These are phyloP conservation scores for Capronia coronata DNA, from an alignment of 2,329 filamentous ascomycete genomes.

Conservation along the genomic window DNA sequence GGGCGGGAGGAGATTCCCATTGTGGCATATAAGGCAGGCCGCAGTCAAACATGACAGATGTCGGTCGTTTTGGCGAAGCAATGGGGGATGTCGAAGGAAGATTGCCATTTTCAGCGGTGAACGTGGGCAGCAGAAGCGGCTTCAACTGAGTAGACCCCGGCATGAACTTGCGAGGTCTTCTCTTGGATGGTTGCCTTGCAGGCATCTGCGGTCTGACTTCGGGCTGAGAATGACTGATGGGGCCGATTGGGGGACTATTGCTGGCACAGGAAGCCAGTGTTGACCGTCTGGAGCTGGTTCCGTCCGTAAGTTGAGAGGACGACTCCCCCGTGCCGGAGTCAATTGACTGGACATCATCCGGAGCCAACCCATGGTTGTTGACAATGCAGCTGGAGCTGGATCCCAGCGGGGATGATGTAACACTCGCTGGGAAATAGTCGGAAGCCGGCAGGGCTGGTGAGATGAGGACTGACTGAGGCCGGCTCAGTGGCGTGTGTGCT, in stretches of 20 bases:
- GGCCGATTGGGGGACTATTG: constrained; percentile 10
- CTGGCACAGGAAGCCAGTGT: constrained; percentile 15
- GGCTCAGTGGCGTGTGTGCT: constrained; percentile 21
- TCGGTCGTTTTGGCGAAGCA: constrained; percentile 18
- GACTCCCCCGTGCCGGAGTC: constrained; percentile 28
- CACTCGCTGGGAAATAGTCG: constrained; percentile 16
- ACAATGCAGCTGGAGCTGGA: constrained; percentile 4
- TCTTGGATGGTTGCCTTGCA: constrained; percentile 22
- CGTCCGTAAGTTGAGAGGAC: constrained; percentile 25
- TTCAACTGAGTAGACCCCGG: constrained; percentile 34
- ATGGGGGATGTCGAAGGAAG: constrained; percentile 17
- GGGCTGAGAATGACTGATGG: not conserved
- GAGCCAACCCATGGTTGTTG: constrained; percentile 2
- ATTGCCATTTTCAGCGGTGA: constrained; percentile 24
- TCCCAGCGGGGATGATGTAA: constrained; percentile 13
- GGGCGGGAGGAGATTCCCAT: not conserved
- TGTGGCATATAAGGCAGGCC: not conserved
- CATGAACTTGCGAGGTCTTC: constrained; percentile 34
- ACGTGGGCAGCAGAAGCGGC: constrained; percentile 32
- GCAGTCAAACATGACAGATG: not conserved
- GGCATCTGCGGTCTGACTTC: constrained; percentile 10
- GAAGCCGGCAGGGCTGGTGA: constrained; percentile 14
- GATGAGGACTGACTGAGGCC: constrained; percentile 16
- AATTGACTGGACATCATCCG: constrained; percentile 24
- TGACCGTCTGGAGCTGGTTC: constrained; percentile 20